Conservation (phyloP, 2,329 filamentous ascomycete species). For the Atkinsonella hypoxylon region DNA sequence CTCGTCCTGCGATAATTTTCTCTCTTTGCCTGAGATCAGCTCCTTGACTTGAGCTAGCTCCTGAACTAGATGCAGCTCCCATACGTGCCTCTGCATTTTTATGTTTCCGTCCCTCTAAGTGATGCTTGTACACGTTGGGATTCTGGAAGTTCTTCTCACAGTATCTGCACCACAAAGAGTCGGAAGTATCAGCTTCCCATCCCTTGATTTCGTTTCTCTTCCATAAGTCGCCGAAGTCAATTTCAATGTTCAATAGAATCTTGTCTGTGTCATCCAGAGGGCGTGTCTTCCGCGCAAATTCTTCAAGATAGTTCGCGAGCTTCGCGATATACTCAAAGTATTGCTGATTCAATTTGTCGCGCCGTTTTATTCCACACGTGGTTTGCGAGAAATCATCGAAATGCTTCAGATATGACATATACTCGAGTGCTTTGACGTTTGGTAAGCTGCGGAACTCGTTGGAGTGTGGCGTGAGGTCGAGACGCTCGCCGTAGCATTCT, state of each 20-base stretch:
- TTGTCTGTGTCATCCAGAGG: slow-evolving; percentile 80
- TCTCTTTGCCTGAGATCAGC: slow-evolving; percentile 56
- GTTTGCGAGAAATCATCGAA: slow-evolving; percentile 80
- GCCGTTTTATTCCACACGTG: slow-evolving; percentile 59
- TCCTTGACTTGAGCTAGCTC: too few relatives aligned
- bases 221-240: slow-evolving; percentile 79
- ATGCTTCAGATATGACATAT: slow-evolving; percentile 82
- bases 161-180: slow-evolving; percentile 78
- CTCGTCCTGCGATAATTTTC: slow-evolving; percentile 77
- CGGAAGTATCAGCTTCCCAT: slow-evolving; percentile 55
- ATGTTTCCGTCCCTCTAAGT: slow-evolving; percentile 74
- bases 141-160: slow-evolving; percentile 96
- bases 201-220: slow-evolving; percentile 64
- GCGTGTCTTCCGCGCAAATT: slow-evolving; percentile 71
- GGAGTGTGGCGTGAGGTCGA: slow-evolving; percentile 75
- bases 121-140: slow-evolving; percentile 83
- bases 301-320: slow-evolving; percentile 72
- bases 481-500: slow-evolving; percentile 83
- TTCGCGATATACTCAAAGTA: slow-evolving; percentile 85
- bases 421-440: slow-evolving; percentile 71
- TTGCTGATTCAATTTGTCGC: slow-evolving; percentile 79
- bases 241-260: slow-evolving; percentile 62
- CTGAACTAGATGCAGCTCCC: slow-evolving; percentile 28
- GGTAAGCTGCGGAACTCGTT: slow-evolving; percentile 86
- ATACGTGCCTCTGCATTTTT: slow-evolving; percentile 63